Base-by-base conservation (phyloP, 768 basidiomycete genomes). In the Termitomyces sp. region DNA sequence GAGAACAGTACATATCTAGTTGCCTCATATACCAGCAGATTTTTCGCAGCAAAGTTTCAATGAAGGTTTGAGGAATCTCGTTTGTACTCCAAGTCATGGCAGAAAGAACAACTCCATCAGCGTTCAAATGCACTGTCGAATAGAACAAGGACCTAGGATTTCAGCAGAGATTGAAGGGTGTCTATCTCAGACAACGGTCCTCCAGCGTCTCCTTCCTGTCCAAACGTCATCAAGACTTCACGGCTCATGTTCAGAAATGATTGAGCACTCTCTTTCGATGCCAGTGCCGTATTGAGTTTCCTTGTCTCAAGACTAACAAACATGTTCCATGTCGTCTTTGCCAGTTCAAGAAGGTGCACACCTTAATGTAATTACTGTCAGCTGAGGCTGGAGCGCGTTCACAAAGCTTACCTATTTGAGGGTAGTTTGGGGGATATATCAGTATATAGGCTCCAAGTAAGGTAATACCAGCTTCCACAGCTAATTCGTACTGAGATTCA, bases 261-360 rank as follows among this genome's bases (percentile, higher is more conserved):
- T 56, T 66, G 67, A 30, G 71, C 72, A 47, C 71, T 69, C 6
- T 63, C 65, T 45, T 72, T 69, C 30, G 71, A 60, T 18, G 50
- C 62, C 24, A 53, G 61, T 53, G 70, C 67, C 24, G 42, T 55
- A 12, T 60, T 59, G 18, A 61, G 56, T 6, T 56, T 48, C 14
- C 59, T 42, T 45, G 72, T 68, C 45, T 68, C 64, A 3, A 73
- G 65, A 18, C 62, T 72, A 20, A 85, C 65, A 24, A 76, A 68
- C 14, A 75, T 79, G 67, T 93, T 92, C 91, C 91, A 93, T 7
- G 78, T 76, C 0, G 88, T 87, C 74, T 92, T 92, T 1, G 89
- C 81, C 66, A 91, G 71, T 66, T 93, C 91, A 20, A 92, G 68
- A 12, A 85, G 72, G 69, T 93, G 91, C 74, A 91, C 76, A 14